phyloP scores from a whole-genome alignment of 2,329 filamentous ascomycete species.

The Penicillium italicum region DNA sequence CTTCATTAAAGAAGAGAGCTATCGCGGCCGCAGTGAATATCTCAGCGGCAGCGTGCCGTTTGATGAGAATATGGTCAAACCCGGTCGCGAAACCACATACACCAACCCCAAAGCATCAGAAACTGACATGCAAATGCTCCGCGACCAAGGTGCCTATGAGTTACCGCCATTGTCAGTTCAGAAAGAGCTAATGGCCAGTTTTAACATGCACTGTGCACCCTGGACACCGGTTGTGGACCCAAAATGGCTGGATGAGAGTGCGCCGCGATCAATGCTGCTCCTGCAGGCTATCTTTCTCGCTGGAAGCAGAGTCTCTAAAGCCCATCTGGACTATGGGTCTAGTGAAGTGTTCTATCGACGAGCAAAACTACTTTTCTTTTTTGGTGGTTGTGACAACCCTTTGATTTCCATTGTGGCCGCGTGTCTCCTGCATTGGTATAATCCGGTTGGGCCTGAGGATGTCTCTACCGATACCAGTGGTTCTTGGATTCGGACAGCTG shows the following conservation, averaged over 20 bases:
- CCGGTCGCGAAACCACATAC: conserved; percentile 23
- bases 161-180: conserved; percentile 29
- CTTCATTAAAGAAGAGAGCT: conserved; percentile 27
- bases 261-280: conserved; percentile 27
- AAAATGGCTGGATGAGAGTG: conserved; percentile 36
- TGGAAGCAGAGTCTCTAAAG: conserved; percentile 38
- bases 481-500: conserved; percentile 44
- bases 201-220: conserved; percentile 40
- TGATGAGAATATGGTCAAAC: conserved; percentile 30
- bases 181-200: conserved; percentile 39
- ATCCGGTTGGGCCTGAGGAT: conserved; percentile 42
- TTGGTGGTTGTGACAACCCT: conserved; percentile 35
- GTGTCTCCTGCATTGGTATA: conserved; percentile 44
- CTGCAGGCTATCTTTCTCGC: conserved; percentile 41
- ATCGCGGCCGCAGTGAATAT: conserved; percentile 27
- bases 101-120: conserved; percentile 21
- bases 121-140: conserved; percentile 23
- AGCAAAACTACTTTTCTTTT: conserved; percentile 35
- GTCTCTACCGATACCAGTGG: conserved; percentile 42
- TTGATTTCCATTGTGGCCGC: conserved; percentile 41
- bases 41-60: conserved; percentile 26
- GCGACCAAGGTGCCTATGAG: conserved; percentile 25
- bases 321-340: conserved; percentile 31
- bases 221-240: conserved; percentile 45
- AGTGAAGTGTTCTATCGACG: conserved; percentile 32